A percentile compares a stretch with the other conserved stretches of the same genome.
These are phyloP conservation scores for Setomelanomma holmii DNA, from an alignment of 2,329 filamentous ascomycete species.

Conservation along the genomic window DNA sequence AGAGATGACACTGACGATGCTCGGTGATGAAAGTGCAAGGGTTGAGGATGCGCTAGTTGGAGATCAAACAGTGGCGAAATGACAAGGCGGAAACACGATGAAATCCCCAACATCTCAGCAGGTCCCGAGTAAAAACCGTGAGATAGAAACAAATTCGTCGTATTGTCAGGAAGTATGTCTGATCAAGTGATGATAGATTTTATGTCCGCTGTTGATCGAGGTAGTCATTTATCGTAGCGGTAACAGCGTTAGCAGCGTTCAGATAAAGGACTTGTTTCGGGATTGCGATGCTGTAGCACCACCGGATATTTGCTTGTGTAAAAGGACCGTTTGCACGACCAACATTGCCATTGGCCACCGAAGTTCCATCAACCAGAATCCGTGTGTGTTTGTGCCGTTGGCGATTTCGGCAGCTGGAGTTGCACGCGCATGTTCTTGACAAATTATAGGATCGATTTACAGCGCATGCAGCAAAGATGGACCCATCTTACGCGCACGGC, in stretches of 20 bases:
- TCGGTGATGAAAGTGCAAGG: slow-evolving; percentile 18
- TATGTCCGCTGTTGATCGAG: no score
- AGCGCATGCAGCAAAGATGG: background rate
- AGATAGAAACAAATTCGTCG: background rate
- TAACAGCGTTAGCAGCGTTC: no score
- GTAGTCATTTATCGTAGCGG: no score
- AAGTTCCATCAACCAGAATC: background rate
- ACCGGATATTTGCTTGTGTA: slow-evolving; percentile 1
- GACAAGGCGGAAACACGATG: slow-evolving; percentile 24
- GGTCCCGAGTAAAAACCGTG: background rate
- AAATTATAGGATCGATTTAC: background rate
- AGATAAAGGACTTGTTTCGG: no score
- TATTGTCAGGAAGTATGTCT: no score
- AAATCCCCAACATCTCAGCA: background rate
- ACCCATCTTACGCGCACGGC: no score
- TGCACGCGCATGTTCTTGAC: background rate
- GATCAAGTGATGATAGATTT: no score
- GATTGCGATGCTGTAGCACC: background rate
- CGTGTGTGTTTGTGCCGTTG: background rate
- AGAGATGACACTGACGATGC: slow-evolving; percentile 11
- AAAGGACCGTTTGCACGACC: slow-evolving; percentile 3
- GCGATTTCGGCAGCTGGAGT: background rate
- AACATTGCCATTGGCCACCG: background rate
- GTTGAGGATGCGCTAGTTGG: slow-evolving; percentile 27
- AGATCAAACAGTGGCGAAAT: slow-evolving; percentile 46